phyloP scores from a whole-genome alignment of 2,329 filamentous ascomycete genomes.

The Fulvia fulva region DNA sequence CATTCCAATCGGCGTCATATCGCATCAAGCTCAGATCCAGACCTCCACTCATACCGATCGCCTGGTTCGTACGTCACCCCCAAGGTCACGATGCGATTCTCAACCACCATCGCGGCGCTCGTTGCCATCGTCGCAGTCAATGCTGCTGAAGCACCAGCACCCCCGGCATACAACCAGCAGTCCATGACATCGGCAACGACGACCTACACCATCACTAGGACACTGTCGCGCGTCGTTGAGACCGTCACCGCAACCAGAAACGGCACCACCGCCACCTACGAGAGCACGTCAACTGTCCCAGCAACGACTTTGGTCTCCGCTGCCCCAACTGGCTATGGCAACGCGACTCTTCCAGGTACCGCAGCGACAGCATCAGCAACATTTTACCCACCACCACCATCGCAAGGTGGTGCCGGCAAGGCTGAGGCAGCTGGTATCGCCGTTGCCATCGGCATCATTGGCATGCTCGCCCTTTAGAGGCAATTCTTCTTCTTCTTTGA shows the following conservation, averaged over 20 bases:
- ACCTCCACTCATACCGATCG: conserved; percentile 3
- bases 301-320: conserved; percentile 9
- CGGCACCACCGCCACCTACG: conserved; percentile 14
- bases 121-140: conserved; percentile 15
- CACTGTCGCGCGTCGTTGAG: conserved; percentile 26
- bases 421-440: conserved; percentile 17
- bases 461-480: conserved; percentile 14
- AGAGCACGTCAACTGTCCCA: conserved; percentile 6
- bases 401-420: conserved; percentile 16
- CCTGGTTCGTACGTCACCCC: conserved; percentile 13
- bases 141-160: conserved; percentile 14
- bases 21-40: conserved; percentile 9
- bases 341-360: conserved; percentile 13
- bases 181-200: conserved; percentile 17
- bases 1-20: conserved; percentile 15
- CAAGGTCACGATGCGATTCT: conserved; percentile 25
- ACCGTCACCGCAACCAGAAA: conserved; percentile 27
- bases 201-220: conserved; percentile 26
- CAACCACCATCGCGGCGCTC: conserved; percentile 17
- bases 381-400: conserved; percentile 6
- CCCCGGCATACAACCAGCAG: conserved; percentile 4
- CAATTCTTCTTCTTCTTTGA: conserved; percentile 8
- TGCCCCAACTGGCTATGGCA: conserved; percentile 12
- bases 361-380: conserved; percentile 8
- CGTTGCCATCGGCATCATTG: conserved; percentile 19